Evolutionary conservation across 371 early-diverging fungal genomes (phyloP).

Genomic region (Fennellomyces sp.): DNA sequence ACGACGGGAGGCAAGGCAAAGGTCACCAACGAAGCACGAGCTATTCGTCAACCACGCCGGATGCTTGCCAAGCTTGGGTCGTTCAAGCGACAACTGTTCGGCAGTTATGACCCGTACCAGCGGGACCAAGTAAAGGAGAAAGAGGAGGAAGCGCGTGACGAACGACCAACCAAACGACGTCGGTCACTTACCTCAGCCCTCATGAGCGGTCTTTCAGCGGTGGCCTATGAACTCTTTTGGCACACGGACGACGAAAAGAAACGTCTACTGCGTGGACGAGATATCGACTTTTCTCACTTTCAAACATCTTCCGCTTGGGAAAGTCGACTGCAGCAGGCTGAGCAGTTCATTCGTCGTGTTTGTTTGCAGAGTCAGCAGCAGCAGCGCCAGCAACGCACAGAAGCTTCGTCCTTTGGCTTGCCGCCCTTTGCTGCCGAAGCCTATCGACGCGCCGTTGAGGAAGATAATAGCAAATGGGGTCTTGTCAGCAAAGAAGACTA

Average conservation of each 20-base stretch:
- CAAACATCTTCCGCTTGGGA: not conserved
- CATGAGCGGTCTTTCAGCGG: not conserved
- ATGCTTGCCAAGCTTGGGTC: not conserved
- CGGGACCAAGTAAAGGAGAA: slow-evolving; percentile 2
- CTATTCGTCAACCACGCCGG: not conserved
- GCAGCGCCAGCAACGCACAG: not conserved
- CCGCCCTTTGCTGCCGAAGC: slow-evolving; percentile 2
- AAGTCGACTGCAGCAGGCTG: not conserved
- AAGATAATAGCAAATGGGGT: slow-evolving; percentile 8
- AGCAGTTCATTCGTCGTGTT: not conserved
- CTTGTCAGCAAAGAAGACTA: not conserved
- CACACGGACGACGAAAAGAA: not conserved
- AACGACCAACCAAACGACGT: not conserved
- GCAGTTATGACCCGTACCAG: not conserved
- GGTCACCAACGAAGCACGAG: not conserved
- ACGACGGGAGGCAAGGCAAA: not conserved
- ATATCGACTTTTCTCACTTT: slow-evolving; percentile 1
- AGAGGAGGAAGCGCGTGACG: not conserved
- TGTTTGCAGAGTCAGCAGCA: slow-evolving; percentile 2
- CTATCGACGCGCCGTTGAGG: not conserved
- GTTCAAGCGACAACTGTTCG: not conserved
- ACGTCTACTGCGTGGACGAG: not conserved
- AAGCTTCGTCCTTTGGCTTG: not conserved
- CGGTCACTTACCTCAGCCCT: not conserved
- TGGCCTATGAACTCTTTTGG: slow-evolving; percentile 4